Evolutionary conservation across 1,284 basidiomycete species (phyloP), one percentile per base, ranked within the genome.

Genomic region (Schizophyllum amplum): DNA sequence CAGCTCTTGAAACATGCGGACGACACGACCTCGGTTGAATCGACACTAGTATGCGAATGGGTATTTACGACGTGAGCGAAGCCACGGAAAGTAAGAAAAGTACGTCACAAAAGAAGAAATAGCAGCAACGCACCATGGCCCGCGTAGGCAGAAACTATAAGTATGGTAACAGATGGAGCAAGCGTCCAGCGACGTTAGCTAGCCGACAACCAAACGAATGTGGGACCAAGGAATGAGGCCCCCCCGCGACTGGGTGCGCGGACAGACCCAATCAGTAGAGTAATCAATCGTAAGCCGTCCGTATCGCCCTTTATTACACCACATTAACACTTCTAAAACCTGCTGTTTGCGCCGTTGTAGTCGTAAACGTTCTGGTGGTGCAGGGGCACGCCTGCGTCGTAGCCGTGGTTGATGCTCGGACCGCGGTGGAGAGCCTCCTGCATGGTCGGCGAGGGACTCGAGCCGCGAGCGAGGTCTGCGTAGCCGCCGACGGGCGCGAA

Each of bases 401-500:
- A 83, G 52, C 67, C 63, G 58, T 47, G 54, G 55, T 61, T 71
- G 61, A 75, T 59, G 70, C 75, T 78, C 15, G 77, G 73, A 24
- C 78, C 78, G 54, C 72, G 75, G 51, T 65, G 62, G n/a, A 79
- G 68, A 26, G 67, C 58, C 66, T 87, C 78, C 52, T 80, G 74
- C 83, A 86, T 86, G 63, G 75, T 77, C 7, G 85, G 85, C 61
- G 77, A 75, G 21, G 83, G 82, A 68, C 79, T 83, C 6, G 74
- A 63, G n/a, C 73, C 86, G 61, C 89, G 86, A 59, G 84, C 79
- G 49, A 91, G 79, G 66, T 91, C 87, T 50, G 88, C 89, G 65
- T 91, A 91, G 26, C 86, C 87, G 57, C 86, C 87, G 57, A 86
- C 80, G 24, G 86, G 81, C 9, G 83, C 81, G 52, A 84, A 75